Base-by-base conservation (phyloP, 345 rosid genomes). In the Balakata baccata region DNA sequence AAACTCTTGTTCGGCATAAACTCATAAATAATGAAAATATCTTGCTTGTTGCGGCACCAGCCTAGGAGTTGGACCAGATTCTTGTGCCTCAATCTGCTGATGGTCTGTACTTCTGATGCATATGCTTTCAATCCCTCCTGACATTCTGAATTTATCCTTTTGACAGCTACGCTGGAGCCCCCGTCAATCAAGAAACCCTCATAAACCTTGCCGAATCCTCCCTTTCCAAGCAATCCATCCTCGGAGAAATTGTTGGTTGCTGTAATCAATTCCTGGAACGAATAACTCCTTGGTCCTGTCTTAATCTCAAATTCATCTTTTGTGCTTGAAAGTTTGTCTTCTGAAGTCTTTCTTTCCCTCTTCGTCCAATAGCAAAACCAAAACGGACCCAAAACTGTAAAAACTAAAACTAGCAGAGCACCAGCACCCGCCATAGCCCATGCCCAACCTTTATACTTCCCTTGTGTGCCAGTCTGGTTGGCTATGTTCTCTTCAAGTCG, bases 51-150 rank as follows among this genome's bases (percentile, higher is more conserved):
- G 37, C 75, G 85, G 50, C 85, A 76, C 83, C 87, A 84, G 0
- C 87, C 87, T 1, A 77, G 49, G 12, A 84, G 82, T 25, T 69
- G 66, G 7, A 81, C 80, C 38, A 80, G 56, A 39, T 84, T 81
- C 46, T 58, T 50, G 58, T 85, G 85, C 67, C 84, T 73, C 68
- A 77, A n/a, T 51, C 71, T 77, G 53, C 79, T 78, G n/a, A 85
- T 73, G n/a, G 64, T 71, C 67, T 25, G 75, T 3, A 85, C 70
- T 53, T 80, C 84, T 0, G 66, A 29, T 0, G 57, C 67, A 7
- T 78, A 84, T 61, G 78, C 81, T 13, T 73, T 64, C 10, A 66
- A 64, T 9, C 80, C 79, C 64, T 75, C 69, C 4, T 34, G 62
- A 11, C 76, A 74, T 22, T 47, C 38, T 0, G 62, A 20, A 3